A percentile compares a stretch with the other conserved stretches of the same genome.
phyloP scores from a whole-genome alignment of 768 basidiomycete species.

The Trametes cubensis region DNA sequence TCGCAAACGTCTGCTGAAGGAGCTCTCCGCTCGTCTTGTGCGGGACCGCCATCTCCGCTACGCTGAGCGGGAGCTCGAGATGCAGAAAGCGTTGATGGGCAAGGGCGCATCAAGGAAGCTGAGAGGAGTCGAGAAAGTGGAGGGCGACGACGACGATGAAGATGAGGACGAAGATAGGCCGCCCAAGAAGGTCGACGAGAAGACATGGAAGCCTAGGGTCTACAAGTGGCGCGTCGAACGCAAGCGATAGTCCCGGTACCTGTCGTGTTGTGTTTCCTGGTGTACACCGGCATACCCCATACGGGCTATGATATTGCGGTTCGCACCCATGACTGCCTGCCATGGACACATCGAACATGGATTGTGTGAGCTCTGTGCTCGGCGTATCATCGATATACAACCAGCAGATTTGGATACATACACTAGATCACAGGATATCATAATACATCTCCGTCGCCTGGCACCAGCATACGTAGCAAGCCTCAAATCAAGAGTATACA shows the following conservation, averaged over 20 bases:
- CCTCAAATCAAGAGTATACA: slow-evolving; percentile 13
- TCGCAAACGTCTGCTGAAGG: slow-evolving; percentile 68
- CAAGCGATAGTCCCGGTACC: slow-evolving; percentile 57
- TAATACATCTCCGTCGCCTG: slow-evolving; percentile 13
- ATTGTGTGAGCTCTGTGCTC: neutral
- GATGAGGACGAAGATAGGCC: slow-evolving; percentile 43
- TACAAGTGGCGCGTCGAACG: slow-evolving; percentile 88
- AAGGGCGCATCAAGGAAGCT: slow-evolving; percentile 81
- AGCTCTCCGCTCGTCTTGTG: slow-evolving; percentile 77
- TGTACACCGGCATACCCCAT: neutral
- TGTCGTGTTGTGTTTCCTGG: neutral
- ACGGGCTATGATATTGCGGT: too few relatives aligned
- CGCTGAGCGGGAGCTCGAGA: slow-evolving; percentile 82
- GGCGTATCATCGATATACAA: neutral
- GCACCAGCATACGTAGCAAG: slow-evolving; percentile 8
- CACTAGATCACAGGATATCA: slow-evolving; percentile 18
- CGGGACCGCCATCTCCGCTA: slow-evolving; percentile 82
- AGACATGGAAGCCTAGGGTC: slow-evolving; percentile 75
- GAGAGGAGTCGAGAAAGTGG: slow-evolving; percentile 52
- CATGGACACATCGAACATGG: too few relatives aligned
- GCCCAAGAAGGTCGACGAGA: slow-evolving; percentile 49
- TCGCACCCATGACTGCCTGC: too few relatives aligned
- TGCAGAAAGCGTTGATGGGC: slow-evolving; percentile 86
- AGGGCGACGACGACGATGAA: slow-evolving; percentile 54
- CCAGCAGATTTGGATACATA: slow-evolving; percentile 9